phyloP scores from a whole-genome alignment of 768 basidiomycete genomes.

The Roridomyces roridus region DNA sequence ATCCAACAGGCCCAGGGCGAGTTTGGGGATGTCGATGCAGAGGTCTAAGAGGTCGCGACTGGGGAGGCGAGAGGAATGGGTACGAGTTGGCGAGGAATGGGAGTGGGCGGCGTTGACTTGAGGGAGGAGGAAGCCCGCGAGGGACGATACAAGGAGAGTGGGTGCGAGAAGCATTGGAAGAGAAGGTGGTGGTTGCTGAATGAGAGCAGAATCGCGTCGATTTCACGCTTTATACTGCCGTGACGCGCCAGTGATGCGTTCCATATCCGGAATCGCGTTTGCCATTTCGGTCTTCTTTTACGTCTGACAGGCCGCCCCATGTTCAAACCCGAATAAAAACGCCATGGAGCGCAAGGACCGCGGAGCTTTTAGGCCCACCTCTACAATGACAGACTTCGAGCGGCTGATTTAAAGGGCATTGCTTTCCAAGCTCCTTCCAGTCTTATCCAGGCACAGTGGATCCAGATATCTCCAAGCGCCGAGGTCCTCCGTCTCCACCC shows the following conservation, averaged over 20 bases:
- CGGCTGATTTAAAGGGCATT: too few relatives aligned
- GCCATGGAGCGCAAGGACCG: too few relatives aligned
- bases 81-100: neutral
- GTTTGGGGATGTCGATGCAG: slow-evolving; percentile 5
- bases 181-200: slow-evolving; percentile 18
- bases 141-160: slow-evolving; percentile 17
- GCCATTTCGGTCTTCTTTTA: neutral
- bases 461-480: too few relatives aligned
- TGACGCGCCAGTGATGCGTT: neutral
- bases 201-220: slow-evolving; percentile 10
- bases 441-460: too few relatives aligned
- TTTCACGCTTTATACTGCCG: slow-evolving; percentile 3
- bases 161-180: slow-evolving; percentile 15
- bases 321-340: too few relatives aligned
- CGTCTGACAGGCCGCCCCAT: too few relatives aligned
- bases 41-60: neutral
- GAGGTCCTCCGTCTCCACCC: too few relatives aligned
- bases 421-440: too few relatives aligned
- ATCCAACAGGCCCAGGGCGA: neutral
- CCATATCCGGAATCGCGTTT: too few relatives aligned
- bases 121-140: slow-evolving; percentile 3
- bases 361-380: too few relatives aligned
- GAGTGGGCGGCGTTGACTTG: slow-evolving; percentile 1
- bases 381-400: too few relatives aligned
- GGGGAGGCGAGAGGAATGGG: slow-evolving; percentile 2